A percentile compares a stretch with the other conserved stretches of the same genome.
Evolutionary conservation across 1,284 basidiomycete genomes (phyloP).

Genomic region (Neonothopanus nambi): DNA sequence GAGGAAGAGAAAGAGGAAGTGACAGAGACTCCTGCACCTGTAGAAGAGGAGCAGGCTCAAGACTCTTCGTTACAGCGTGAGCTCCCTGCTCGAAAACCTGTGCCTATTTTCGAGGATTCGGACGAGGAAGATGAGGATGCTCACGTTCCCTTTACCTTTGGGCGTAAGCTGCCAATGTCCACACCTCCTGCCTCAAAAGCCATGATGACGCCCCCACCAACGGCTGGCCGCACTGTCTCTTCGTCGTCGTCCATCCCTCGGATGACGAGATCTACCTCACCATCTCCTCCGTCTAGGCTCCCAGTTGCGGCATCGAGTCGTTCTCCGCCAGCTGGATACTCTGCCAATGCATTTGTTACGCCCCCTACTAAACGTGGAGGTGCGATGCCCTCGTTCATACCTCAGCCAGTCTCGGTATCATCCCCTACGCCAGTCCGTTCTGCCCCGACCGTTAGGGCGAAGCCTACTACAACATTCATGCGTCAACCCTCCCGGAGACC

Average conservation of each 20-base stretch:
- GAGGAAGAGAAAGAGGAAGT: slow-evolving; percentile 2
- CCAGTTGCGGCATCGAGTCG: slow-evolving; percentile 10
- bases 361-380: slow-evolving; percentile 52
- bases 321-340: slow-evolving; percentile 11
- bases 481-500: slow-evolving; percentile 50
- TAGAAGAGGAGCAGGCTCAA: not conserved
- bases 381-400: slow-evolving; percentile 49
- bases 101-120: slow-evolving; percentile 23
- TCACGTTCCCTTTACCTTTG: slow-evolving; percentile 25
- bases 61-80: slow-evolving; percentile 14
- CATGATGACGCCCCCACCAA: slow-evolving; percentile 20
- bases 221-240: slow-evolving; percentile 23
- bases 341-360: slow-evolving; percentile 34
- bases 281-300: slow-evolving; percentile 20
- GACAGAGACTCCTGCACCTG: not conserved
- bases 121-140: slow-evolving; percentile 29
- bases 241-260: slow-evolving; percentile 57
- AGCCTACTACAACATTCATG: slow-evolving; percentile 46
- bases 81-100: not conserved
- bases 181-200: slow-evolving; percentile 13
- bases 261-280: slow-evolving; percentile 32
- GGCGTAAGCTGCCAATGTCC: slow-evolving; percentile 18
- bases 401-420: slow-evolving; percentile 38
- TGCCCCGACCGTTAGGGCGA: slow-evolving; percentile 25
- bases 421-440: slow-evolving; percentile 40